Evolutionary conservation across 345 rosid species (phyloP).

Genomic region (Clausena lansium): DNA sequence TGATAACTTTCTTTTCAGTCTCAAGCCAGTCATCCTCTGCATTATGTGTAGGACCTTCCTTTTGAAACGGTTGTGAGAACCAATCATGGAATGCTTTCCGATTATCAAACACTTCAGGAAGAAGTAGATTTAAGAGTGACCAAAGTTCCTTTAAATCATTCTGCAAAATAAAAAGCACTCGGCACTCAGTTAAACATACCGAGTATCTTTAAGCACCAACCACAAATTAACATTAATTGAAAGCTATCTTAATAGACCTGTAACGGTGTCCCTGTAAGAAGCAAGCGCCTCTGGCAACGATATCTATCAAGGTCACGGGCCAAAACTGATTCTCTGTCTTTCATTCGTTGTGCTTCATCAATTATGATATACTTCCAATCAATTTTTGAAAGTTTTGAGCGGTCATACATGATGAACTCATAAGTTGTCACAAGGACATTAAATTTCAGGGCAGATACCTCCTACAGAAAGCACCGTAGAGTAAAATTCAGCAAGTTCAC

Average conservation of each 20-base stretch:
- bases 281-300: conserved; percentile 97
- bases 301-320: conserved; percentile 99
- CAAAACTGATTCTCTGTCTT: conserved; percentile 98
- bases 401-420: conserved; percentile 98
- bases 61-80: conserved; percentile 98
- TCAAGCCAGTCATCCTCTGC: conserved; percentile 99
- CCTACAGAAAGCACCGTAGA: conserved; percentile 45
- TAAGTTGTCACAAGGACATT: conserved; percentile 98
- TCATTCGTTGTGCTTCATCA: conserved; percentile 99
- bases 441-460: conserved; percentile 93
- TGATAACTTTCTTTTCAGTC: conserved; percentile 98
- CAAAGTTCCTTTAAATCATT: conserved; percentile 99
- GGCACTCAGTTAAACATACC: background rate
- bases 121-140: conserved; percentile 97
- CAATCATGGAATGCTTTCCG: conserved; percentile 99
- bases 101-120: conserved; percentile 99
- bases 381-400: conserved; percentile 91
- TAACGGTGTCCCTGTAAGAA: conserved; percentile 98
- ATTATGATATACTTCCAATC: conserved; percentile 99
- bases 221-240: background rate
- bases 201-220: background rate
- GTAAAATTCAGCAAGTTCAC: conserved; percentile 22
- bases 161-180: conserved; percentile 41
- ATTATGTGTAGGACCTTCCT: conserved; percentile 72
- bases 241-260: conserved; percentile 64